Conservation (phyloP, 192 early-diverging fungal genomes). For the Bifiguratus adelaidae region DNA sequence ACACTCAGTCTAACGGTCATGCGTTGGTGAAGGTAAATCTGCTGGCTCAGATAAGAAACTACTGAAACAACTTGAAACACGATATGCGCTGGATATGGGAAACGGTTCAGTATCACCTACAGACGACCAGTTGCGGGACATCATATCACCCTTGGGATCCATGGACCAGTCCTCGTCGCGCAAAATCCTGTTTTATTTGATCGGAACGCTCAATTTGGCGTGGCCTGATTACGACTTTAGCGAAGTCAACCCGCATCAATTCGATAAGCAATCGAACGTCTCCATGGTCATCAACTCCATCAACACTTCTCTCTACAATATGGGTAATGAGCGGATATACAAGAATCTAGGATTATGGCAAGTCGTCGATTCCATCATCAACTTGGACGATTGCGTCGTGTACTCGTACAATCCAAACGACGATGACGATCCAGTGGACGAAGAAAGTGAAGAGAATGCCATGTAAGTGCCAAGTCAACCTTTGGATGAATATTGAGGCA, state of each 20-base stretch:
- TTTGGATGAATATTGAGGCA: conserved; percentile 5
- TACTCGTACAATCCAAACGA: conserved; percentile 85
- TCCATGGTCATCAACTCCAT: conserved; percentile 71
- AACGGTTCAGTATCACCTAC: conserved; percentile 52
- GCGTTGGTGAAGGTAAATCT: conserved; percentile 60
- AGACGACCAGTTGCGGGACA: conserved; percentile 54
- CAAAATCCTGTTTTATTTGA: conserved; percentile 87
- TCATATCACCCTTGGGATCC: conserved; percentile 81
- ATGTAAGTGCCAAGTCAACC: conserved; percentile 6
- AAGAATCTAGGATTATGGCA: conserved; percentile 77
- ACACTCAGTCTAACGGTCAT: neutral
- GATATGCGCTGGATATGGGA: conserved; percentile 58
- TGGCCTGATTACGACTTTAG: conserved; percentile 98
- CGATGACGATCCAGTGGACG: conserved; percentile 84
- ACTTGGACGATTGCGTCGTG: conserved; percentile 77
- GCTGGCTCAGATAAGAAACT: conserved; percentile 92
- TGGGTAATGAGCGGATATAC: conserved; percentile 55
- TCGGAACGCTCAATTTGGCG: conserved; percentile 90
- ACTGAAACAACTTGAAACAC: conserved; percentile 76
- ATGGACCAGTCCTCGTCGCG: conserved; percentile 74
- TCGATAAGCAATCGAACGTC: conserved; percentile 63
- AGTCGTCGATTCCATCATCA: conserved; percentile 71
- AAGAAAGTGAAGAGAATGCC: conserved; percentile 44
- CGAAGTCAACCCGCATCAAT: conserved; percentile 71
- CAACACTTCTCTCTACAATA: conserved; percentile 76